Evolutionary conservation across 2,329 filamentous ascomycete species (phyloP), one percentile per base, ranked within the genome.

Genomic region (Aspergillus terreus): DNA sequence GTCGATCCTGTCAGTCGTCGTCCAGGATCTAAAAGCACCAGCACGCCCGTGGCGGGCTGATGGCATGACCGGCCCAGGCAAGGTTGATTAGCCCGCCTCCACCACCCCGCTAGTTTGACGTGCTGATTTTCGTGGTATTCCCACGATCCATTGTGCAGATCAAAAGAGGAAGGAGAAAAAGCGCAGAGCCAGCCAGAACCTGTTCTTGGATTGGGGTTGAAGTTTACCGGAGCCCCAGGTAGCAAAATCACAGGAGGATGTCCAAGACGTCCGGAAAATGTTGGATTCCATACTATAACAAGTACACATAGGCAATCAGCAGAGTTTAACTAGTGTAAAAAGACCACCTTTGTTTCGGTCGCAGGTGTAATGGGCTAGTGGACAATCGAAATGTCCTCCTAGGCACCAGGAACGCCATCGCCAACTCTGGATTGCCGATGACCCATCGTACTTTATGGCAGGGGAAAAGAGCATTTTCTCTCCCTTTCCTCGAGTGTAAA

Each of bases 91-190:
- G 23, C 17, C 40, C 19, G 40, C 19, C n/a, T 42, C 40, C 40
- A 42, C 40, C 40, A 42, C 40, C 40, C 40, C 40, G 40, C 40
- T 42, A 42, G 40, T 42, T 42, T 42, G 40, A 42, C 11, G 19
- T 17, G 40, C 40, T 42, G 40, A 12, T 19, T 17, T 23, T 42
- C 23, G 11, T 14, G n/a, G 40, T 14, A 19, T 42, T 42, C 12
- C 17, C 40, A 19, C 6, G 40, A 15, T 42, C 40, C 12, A 15
- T 42, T 21, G 40, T 6, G 38, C 11, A 19, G 40, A 42, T 42
- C 40, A 23, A 38, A n/a, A 38, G 6, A 4, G 14, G 6, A 11
- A 38, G 35, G 35, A 38, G 35, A 3, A 6, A 12, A 21, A 17
- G 6, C 2, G 40, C 23, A 6, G 40, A 42, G 17, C 40, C 15